A percentile compares a stretch with the other conserved stretches of the same genome.
Conservation (phyloP, 2,329 filamentous ascomycete species). For the Xylariaceae sp. region DNA sequence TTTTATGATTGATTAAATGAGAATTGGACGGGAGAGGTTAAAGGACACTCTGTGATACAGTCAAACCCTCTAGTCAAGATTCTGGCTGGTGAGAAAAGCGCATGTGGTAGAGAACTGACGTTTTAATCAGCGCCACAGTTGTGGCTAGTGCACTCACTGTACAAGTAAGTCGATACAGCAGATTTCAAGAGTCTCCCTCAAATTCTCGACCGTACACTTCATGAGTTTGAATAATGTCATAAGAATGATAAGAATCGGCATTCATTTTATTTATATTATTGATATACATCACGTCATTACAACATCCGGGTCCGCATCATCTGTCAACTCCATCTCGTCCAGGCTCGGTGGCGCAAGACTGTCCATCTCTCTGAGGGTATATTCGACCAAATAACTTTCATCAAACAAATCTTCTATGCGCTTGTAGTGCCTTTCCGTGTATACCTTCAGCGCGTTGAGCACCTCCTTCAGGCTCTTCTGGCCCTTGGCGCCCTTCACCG, state of each 20-base stretch:
- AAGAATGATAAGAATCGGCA: background rate
- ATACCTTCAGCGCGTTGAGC: constrained; percentile 77
- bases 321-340: constrained; percentile 33
- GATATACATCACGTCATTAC: constrained; percentile 32
- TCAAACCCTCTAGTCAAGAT: too few species aligned
- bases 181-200: too few species aligned
- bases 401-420: constrained; percentile 85
- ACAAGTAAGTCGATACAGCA: too few species aligned
- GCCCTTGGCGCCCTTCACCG: constrained; percentile 50
- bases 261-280: constrained; percentile 1
- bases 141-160: constrained; percentile 18
- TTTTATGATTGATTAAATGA: background rate
- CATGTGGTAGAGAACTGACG: background rate
- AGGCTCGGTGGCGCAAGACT: constrained; percentile 51
- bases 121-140: constrained; percentile 24
- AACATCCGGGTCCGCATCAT: constrained; percentile 37
- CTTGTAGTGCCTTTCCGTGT: constrained; percentile 90
- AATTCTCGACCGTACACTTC: too few species aligned
- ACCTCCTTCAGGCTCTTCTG: constrained; percentile 74
- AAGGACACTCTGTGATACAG: too few species aligned
- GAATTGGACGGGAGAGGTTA: too few species aligned
- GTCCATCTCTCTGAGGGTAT: constrained; percentile 91
- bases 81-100: background rate
- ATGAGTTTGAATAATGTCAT: background rate
- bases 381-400: constrained; percentile 91